These are phyloP conservation scores for Keqinozyma sinolaborantium DNA, from an alignment of 1,139 yeast species.

Conservation along the genomic window DNA sequence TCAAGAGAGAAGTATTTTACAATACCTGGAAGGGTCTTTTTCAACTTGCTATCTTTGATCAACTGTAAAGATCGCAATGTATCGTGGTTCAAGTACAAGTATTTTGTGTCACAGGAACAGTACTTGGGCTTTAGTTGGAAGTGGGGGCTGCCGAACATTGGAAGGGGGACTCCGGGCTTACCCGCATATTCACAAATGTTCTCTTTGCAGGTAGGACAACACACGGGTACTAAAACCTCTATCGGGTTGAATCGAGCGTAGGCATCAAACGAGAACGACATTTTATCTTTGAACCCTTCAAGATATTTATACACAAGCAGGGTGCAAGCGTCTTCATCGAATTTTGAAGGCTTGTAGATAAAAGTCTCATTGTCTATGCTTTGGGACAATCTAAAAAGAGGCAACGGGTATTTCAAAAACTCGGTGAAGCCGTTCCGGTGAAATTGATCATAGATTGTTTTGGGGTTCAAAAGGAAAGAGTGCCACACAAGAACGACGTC, in stretches of 20 bases:
- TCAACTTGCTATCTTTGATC: too few species aligned
- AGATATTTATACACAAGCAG: conserved; percentile 2
- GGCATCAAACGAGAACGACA: conserved; percentile 3
- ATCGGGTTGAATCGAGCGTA: conserved; percentile 5
- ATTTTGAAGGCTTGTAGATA: conserved; percentile 2
- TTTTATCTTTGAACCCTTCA: not conserved
- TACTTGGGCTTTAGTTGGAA: too few species aligned
- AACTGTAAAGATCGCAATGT: too few species aligned
- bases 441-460: conserved; percentile 25
- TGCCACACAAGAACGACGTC: conserved; percentile 43
- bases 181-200: too few species aligned
- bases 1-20: too few species aligned
- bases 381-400: conserved; percentile 18
- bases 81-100: too few species aligned
- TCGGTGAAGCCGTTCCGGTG: conserved; percentile 16
- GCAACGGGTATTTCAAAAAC: conserved; percentile 24
- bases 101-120: too few species aligned
- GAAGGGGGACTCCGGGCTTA: too few species aligned
- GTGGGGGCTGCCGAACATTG: too few species aligned
- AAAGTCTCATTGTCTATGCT: conserved; percentile 16
- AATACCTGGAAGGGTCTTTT: too few species aligned
- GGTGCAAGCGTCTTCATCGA: conserved; percentile 1
- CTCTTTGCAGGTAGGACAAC: too few species aligned
- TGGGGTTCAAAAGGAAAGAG: conserved; percentile 15
- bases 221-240: conserved; percentile 1